Evolutionary conservation across 805 yeast species (phyloP).

Genomic region (Ogataea zsoltii): DNA sequence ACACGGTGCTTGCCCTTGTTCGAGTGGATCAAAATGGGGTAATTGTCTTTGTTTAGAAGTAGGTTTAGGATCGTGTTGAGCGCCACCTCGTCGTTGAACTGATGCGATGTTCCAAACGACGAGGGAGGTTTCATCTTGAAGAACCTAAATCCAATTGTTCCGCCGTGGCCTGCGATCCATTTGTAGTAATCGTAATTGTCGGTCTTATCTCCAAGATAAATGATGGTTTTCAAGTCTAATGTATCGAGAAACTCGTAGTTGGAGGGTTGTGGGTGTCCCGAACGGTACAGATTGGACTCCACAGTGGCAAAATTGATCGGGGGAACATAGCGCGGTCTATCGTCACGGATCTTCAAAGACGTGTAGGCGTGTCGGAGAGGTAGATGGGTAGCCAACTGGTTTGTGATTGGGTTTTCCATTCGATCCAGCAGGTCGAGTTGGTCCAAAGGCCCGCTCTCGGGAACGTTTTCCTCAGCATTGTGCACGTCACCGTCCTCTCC

Average conservation of each 20-base stretch:
- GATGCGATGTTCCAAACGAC: conserved; percentile 56
- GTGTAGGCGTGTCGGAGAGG: conserved; percentile 28
- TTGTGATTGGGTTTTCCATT: not conserved
- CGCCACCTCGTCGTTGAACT: conserved; percentile 56
- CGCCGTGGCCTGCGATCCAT: conserved; percentile 53
- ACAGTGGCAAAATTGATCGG: conserved; percentile 90
- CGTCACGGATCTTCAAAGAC: conserved; percentile 33
- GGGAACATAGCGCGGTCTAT: conserved; percentile 59
- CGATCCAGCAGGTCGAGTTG: not conserved
- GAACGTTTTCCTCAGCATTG: not conserved
- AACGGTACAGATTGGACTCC: conserved; percentile 81
- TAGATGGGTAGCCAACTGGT: not conserved
- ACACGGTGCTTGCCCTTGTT: conserved; percentile 97
- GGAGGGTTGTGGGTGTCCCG: conserved; percentile 91
- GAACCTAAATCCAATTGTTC: conserved; percentile 52
- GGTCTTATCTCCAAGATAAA: conserved; percentile 78
- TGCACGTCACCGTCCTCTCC: not conserved
- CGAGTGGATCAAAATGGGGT: conserved; percentile 87
- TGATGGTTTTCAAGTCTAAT: conserved; percentile 72
- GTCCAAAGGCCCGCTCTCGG: not conserved
- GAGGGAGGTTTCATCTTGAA: conserved; percentile 63
- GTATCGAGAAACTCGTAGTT: conserved; percentile 79
- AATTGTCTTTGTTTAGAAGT: conserved; percentile 64
- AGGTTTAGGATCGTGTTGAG: conserved; percentile 57
- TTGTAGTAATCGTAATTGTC: conserved; percentile 63